Evolutionary conservation across 345 rosid genomes (phyloP), one percentile per base, ranked within the genome.

Genomic region (Camelina laxa): DNA sequence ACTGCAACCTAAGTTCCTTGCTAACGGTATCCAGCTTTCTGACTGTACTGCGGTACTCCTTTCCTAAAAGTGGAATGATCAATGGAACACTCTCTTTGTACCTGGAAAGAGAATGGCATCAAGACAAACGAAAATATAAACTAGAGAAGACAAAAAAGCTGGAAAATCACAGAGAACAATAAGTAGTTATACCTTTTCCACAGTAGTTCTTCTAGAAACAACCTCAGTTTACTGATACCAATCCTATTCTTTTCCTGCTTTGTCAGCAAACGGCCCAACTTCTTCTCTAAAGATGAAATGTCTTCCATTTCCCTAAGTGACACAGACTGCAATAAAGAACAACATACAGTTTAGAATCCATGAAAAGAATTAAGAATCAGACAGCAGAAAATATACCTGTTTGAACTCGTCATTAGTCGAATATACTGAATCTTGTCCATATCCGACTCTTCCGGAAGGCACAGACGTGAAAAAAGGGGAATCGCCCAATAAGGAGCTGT

Each of bases 381-480:
- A 70, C 6, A 58, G 53, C 58, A 67, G 69, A 70, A 70, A 14
- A 64, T 2, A 79, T 48, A 93, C 98, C 97, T 88, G 90, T 83
- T 93, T 89, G 80, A 93, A 93, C 63, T 91, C 98, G 36, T 93
- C 90, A 65, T 93, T 89, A 22, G 97, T 86, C 53, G 77, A 77
- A 82, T 87, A 91, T 36, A 91, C 88, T 54, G 97, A 83, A 65
- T 89, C 97, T 60, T 83, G 89, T 68, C 80, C 91, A 48, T 76
- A 64, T 57, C 98, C 96, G 65, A 93, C 98, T 79, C 98, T 87
- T 82, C 97, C 98, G 17, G 98, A 93, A 72, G 98, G 98, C 78
- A 93, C 96, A 42, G 98, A 91, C 60, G 98, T 93, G 72, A 93
- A 93, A 78, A 91, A 93, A 5, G 98, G 98, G 27, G 88, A 91